phyloP scores from a whole-genome alignment of 2,329 filamentous ascomycete species.

The Cryphonectria radicalis region DNA sequence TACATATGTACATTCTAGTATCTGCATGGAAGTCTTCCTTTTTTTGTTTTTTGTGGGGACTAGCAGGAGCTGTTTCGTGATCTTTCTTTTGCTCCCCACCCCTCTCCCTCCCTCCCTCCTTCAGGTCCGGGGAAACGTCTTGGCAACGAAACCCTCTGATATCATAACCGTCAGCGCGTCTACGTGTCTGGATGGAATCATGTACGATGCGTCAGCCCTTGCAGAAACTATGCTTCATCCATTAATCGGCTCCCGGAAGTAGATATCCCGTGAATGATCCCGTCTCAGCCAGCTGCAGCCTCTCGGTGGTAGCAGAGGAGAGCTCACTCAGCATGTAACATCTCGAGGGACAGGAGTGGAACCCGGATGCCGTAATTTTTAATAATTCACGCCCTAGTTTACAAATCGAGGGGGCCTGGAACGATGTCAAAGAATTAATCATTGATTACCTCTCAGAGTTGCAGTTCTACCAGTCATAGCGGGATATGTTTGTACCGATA shows the following conservation, averaged over 20 bases:
- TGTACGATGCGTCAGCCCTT: neutral
- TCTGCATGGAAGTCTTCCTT: neutral
- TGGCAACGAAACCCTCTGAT: neutral
- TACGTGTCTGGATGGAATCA: neutral
- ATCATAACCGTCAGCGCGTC: neutral
- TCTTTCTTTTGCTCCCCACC: neutral
- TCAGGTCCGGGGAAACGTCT: too few species aligned
- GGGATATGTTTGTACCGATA: too few species aligned
- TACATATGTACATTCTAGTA: neutral
- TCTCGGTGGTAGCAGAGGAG: neutral
- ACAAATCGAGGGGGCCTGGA: neutral
- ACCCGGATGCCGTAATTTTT: neutral
- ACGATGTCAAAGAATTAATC: too few species aligned
- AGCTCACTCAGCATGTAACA: neutral
- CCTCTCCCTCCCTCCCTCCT: too few species aligned
- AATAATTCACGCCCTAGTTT: neutral
- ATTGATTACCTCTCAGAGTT: too few species aligned
- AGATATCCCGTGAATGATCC: neutral
- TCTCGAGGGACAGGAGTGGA: neutral
- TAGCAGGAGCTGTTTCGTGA: neutral
- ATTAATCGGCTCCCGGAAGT: neutral
- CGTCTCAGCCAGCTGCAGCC: neutral
- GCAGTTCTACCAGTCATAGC: too few species aligned
- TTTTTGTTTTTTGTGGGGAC: neutral
- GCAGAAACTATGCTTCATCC: neutral